phyloP scores from a whole-genome alignment of 1,284 basidiomycete genomes.

The Trichosporon ovoides region DNA sequence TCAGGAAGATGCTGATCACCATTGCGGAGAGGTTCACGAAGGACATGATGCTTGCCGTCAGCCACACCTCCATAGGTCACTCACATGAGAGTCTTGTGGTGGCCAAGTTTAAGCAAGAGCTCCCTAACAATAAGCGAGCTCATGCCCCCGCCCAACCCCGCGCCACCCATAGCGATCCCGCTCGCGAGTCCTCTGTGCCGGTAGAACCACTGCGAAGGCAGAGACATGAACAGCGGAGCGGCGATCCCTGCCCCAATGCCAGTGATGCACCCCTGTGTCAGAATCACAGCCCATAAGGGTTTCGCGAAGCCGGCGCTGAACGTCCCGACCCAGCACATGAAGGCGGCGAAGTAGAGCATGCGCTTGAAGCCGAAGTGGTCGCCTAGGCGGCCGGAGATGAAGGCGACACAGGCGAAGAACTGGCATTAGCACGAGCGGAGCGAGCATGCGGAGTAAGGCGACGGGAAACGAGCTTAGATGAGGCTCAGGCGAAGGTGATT shows the following conservation, averaged over 20 bases:
- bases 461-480: no score
- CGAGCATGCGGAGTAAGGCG: no score
- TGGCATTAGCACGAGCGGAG: neutral
- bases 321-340: constrained; percentile 29
- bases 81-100: constrained; percentile 31
- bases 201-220: constrained; percentile 43
- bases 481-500: no score
- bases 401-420: constrained; percentile 7
- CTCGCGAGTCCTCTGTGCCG: constrained; percentile 32
- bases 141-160: constrained; percentile 33
- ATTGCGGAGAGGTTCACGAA: constrained; percentile 29
- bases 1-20: constrained; percentile 26
- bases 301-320: constrained; percentile 11
- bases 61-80: neutral
- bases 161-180: constrained; percentile 37
- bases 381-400: constrained; percentile 15
- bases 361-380: constrained; percentile 31
- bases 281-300: constrained; percentile 10
- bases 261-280: constrained; percentile 26
- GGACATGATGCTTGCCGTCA: constrained; percentile 32
- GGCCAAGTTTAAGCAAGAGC: constrained; percentile 27
- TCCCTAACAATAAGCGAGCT: constrained; percentile 24
- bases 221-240: constrained; percentile 38
- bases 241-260: constrained; percentile 35
- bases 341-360: constrained; percentile 18